These are phyloP conservation scores for Taphrina wiesneri DNA, from an alignment of 1,139 yeast species.

Conservation along the genomic window DNA sequence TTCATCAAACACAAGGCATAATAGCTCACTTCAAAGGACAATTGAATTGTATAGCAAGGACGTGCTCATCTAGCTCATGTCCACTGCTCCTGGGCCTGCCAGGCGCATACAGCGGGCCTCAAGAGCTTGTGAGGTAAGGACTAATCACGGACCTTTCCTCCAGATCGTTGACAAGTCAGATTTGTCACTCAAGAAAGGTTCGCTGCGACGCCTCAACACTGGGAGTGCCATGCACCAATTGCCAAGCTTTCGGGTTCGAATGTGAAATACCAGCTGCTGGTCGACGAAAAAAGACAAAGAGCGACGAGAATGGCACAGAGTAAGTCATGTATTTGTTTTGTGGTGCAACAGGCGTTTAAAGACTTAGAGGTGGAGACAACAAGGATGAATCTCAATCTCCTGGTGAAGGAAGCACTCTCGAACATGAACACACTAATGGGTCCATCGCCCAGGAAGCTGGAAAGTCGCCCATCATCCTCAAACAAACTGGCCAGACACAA, in stretches of 20 bases:
- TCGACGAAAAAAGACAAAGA: constrained; percentile 5
- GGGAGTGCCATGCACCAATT: constrained; percentile 35
- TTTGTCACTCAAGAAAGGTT: constrained; percentile 33
- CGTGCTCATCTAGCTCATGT: background rate
- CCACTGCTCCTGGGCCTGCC: constrained; percentile 9
- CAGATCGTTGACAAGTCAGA: constrained; percentile 7
- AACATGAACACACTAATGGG: background rate
- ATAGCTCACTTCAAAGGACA: background rate
- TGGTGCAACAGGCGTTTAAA: background rate
- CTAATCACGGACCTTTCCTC: background rate
- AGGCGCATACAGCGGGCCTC: constrained; percentile 32
- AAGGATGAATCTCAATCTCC: constrained; percentile 16
- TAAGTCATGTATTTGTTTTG: background rate
- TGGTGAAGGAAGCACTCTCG: background rate
- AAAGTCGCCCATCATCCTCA: background rate
- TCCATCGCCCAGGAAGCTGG: background rate
- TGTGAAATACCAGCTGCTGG: constrained; percentile 30
- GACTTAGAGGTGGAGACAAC: background rate
- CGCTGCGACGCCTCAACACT: constrained; percentile 35
- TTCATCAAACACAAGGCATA: background rate
- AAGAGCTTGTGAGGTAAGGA: constrained; percentile 30
- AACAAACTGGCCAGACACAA: background rate
- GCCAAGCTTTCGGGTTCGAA: constrained; percentile 33
- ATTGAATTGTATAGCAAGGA: background rate
- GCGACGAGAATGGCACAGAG: constrained; percentile 10